Percentiles rank a stretch among this genome's conserved stretches.
Evolutionary conservation across 495 filamentous ascomycete genomes (phyloP).

Genomic region (Cairneyella variabilis): DNA sequence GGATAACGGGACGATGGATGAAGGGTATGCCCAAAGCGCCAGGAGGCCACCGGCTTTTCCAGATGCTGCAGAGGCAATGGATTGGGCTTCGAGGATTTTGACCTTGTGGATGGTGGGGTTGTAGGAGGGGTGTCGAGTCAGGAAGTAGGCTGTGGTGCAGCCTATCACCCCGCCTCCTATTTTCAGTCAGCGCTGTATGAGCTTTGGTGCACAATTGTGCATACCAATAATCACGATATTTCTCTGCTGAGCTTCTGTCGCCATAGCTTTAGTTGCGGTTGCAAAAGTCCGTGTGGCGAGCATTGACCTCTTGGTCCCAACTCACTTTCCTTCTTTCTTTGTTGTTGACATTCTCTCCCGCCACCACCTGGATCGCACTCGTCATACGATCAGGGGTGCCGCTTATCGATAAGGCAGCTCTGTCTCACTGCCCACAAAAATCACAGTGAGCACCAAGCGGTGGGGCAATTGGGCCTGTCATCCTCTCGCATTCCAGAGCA

Average conservation of each 20-base stretch:
- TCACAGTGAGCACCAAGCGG: too few species aligned
- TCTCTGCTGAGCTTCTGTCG: constrained; percentile 21
- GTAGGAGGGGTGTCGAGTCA: constrained; percentile 84
- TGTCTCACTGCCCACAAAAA: too few species aligned
- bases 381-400: background rate
- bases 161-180: constrained; percentile 93
- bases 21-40: constrained; percentile 90
- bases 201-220: constrained; percentile 17
- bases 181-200: background rate
- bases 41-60: constrained; percentile 94
- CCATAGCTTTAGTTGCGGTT: background rate
- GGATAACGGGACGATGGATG: constrained; percentile 78
- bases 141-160: constrained; percentile 87
- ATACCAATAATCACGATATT: constrained; percentile 70
- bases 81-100: constrained; percentile 83
- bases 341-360: too few species aligned
- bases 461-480: background rate
- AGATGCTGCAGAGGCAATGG: constrained; percentile 86
- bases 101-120: constrained; percentile 71
- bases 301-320: background rate
- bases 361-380: too few species aligned
- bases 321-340: too few species aligned
- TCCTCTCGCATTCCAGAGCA: too few species aligned
- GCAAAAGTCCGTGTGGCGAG: background rate
- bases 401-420: constrained; percentile 3